phyloP scores from a whole-genome alignment of 306 rosid genomes.

The Lathyrus tuberosus region DNA sequence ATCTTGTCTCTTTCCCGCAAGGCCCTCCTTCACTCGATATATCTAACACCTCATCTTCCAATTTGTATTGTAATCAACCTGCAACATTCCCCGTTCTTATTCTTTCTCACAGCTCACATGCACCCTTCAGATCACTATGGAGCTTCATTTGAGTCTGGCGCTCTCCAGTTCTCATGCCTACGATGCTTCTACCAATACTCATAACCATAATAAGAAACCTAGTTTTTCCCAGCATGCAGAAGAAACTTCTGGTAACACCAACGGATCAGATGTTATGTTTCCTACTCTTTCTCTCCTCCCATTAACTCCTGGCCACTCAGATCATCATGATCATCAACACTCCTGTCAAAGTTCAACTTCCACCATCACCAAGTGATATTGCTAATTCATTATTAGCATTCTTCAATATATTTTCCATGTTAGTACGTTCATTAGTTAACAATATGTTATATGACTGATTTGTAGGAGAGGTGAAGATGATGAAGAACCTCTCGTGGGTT shows the following conservation, averaged over 20 bases:
- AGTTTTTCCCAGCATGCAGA: conserved; percentile 34
- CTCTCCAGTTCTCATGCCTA: conserved; percentile 45
- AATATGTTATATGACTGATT: background rate
- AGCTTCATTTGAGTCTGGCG: conserved; percentile 79
- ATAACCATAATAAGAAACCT: conserved; percentile 42
- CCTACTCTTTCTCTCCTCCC: conserved; percentile 71
- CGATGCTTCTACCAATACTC: background rate
- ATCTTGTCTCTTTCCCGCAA: conserved; percentile 52
- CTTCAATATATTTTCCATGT: background rate
- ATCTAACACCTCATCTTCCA: background rate
- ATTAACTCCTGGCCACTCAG: conserved; percentile 51
- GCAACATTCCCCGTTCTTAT: conserved; percentile 7
- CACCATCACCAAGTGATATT: conserved; percentile 39
- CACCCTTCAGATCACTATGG: conserved; percentile 45
- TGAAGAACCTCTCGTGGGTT: conserved; percentile 58
- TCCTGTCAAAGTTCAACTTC: background rate
- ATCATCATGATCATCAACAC: conserved; percentile 40
- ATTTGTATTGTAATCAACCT: background rate
- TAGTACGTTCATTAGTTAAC: background rate
- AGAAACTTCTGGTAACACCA: background rate
- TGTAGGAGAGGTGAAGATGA: conserved; percentile 48
- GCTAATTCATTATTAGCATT: background rate
- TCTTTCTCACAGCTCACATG: background rate
- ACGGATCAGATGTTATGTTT: background rate
- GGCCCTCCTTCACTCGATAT: background rate